These are phyloP conservation scores for Xylaria digitata DNA, from an alignment of 2,329 filamentous ascomycete genomes.

Conservation along the genomic window DNA sequence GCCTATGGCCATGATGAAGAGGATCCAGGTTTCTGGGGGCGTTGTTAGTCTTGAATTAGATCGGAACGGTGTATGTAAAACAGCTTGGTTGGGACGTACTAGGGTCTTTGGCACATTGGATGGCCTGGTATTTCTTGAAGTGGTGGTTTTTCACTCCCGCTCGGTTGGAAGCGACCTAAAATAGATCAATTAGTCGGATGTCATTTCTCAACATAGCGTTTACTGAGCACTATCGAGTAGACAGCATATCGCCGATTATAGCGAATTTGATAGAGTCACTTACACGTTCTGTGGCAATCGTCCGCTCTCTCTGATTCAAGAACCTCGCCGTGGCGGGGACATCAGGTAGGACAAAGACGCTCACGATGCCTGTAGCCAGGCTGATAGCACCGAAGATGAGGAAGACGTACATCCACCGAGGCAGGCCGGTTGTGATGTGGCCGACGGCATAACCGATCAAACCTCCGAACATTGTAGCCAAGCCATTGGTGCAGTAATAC, in stretches of 20 bases:
- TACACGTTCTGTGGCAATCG: conserved; percentile 62
- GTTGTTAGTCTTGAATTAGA: not conserved
- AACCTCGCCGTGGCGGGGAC: conserved; percentile 71
- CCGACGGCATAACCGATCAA: conserved; percentile 69
- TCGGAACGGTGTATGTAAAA: not conserved
- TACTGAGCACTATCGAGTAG: not conserved
- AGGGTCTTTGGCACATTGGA: conserved; percentile 60
- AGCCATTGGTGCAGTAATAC: conserved; percentile 64
- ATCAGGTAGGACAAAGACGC: conserved; percentile 70
- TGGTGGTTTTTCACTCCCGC: conserved; percentile 66
- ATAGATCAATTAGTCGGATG: not conserved
- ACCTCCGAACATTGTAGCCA: conserved; percentile 62
- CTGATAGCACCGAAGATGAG: conserved; percentile 69
- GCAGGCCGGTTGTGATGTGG: conserved; percentile 60
- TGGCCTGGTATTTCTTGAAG: conserved; percentile 59
- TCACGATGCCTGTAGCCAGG: conserved; percentile 65
- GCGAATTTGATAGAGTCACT: conserved; percentile 12
- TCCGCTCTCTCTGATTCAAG: conserved; percentile 66
- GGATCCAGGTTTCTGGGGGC: conserved; percentile 61
- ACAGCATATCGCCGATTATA: no score
- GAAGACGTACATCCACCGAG: conserved; percentile 58
- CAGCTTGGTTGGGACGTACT: conserved; percentile 30
- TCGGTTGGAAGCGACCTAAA: conserved; percentile 58
- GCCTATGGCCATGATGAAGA: conserved; percentile 64
- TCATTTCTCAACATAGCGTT: not conserved